phyloP scores from a whole-genome alignment of 2,329 filamentous ascomycete species.

The Pseudocercospora macadamiae region DNA sequence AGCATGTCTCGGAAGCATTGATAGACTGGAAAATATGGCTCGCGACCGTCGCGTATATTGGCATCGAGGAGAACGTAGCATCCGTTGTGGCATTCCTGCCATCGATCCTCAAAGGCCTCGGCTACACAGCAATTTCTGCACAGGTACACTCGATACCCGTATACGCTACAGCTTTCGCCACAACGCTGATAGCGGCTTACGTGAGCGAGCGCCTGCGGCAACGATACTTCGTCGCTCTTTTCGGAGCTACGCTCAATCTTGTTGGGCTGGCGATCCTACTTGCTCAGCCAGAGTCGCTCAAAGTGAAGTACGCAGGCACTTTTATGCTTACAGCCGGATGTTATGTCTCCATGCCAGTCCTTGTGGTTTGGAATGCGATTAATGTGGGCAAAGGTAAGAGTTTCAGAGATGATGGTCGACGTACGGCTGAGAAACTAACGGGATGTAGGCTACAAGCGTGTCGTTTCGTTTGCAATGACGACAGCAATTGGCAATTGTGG shows the following conservation, averaged over 20 bases:
- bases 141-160: conserved; percentile 20
- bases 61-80: conserved; percentile 19
- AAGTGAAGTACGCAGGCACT: conserved; percentile 41
- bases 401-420: not conserved
- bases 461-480: conserved; percentile 27
- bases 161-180: conserved; percentile 15
- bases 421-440: too few species aligned
- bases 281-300: conserved; percentile 28
- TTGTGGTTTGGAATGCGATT: conserved; percentile 43
- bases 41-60: conserved; percentile 11
- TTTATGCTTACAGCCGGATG: conserved; percentile 39
- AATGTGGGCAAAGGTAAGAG: conserved; percentile 46
- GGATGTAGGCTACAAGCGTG: conserved; percentile 38
- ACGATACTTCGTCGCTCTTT: conserved; percentile 42
- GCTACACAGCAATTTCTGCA: conserved; percentile 17
- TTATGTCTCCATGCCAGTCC: conserved; percentile 39
- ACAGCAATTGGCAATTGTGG: conserved; percentile 24
- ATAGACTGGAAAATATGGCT: conserved; percentile 19
- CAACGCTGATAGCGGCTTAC: conserved; percentile 26
- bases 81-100: conserved; percentile 21
- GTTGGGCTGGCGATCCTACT: conserved; percentile 40
- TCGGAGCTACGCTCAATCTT: conserved; percentile 39
- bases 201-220: conserved; percentile 31
- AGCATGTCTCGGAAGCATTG: conserved; percentile 10
- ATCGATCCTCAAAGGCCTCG: conserved; percentile 19